A percentile compares a stretch with the other conserved stretches of the same genome.
These are phyloP conservation scores for Kalmusia sp. DNA, from an alignment of 2,329 filamentous ascomycete genomes.

Conservation along the genomic window DNA sequence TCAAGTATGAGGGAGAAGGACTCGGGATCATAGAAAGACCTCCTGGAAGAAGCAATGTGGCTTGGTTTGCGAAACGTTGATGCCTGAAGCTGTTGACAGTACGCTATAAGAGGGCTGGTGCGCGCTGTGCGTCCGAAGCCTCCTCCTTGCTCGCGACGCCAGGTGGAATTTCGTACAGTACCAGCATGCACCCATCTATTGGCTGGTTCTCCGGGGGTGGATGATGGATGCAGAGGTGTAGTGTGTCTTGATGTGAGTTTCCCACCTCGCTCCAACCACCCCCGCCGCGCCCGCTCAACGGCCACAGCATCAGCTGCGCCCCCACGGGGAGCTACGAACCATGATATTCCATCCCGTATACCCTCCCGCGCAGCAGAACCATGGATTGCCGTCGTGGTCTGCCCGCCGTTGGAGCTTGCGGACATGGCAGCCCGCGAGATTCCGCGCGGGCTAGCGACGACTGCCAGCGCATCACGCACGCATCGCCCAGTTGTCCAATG, in stretches of 20 bases:
- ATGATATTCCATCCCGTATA: background rate
- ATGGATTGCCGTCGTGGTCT: background rate
- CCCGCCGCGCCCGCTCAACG: background rate
- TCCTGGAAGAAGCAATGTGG: slow-evolving; percentile 7
- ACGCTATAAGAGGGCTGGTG: slow-evolving; percentile 7
- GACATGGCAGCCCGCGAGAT: slow-evolving; percentile 15
- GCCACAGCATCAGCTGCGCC: background rate
- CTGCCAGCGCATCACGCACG: slow-evolving; percentile 46
- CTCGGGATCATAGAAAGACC: background rate
- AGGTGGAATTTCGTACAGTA: background rate
- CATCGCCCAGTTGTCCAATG: slow-evolving; percentile 36
- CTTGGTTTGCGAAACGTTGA: slow-evolving; percentile 5
- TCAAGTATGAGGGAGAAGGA: too few species aligned
- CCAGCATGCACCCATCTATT: background rate
- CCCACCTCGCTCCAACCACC: background rate
- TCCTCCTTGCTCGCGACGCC: background rate
- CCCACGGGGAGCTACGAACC: background rate
- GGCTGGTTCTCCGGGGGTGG: background rate
- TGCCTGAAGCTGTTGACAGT: slow-evolving; percentile 4
- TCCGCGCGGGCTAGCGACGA: slow-evolving; percentile 26
- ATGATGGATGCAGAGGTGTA: background rate
- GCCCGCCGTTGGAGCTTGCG: slow-evolving; percentile 7
- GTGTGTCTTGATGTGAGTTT: background rate
- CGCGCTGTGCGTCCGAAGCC: background rate
- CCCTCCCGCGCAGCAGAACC: background rate